Base-by-base conservation (phyloP, 75 land plant species). In the Pseudotsuga menziesii region DNA sequence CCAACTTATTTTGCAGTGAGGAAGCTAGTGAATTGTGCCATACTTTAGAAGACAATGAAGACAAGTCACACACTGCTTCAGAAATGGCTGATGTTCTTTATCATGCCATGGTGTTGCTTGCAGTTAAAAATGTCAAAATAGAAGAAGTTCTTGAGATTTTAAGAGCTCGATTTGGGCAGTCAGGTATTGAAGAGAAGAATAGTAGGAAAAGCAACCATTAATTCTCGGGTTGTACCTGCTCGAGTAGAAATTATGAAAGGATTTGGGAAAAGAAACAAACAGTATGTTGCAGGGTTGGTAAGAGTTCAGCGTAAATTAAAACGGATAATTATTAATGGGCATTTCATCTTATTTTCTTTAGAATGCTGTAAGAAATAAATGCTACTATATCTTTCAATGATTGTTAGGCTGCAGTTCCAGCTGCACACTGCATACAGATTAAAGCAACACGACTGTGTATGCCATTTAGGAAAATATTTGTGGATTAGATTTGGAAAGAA, bases 41-140 rank as follows among this genome's bases (percentile, higher is more conserved):
- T 73, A 94, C 99, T 12, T 60, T 91, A 39, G 89, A 92, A 76
- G 85, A 87, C 16, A 80, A 82, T 74, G 98, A 96, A 76, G 97
- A 89, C 69, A 85, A 77, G 41, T 83, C 80, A 2, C 86, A 94
- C 0, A 88, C 99, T 66, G 93, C 89, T 67, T 96, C 99, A 58
- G 99, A 96, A 75, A 92, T 92, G 94, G 99, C 94, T 35, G 97
- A 96, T 82, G 86, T 96, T 57, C 84, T 96, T 5, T 96, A 96
- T 78, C 99, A 96, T 82, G 58, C 87, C 44, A 88, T 96, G 97
- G 99, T 96, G 48, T 73, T 94, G 60, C 85, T 91, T 72, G 75
- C 87, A 73, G 55, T 69, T 12, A 91, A 86, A 81, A 94, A 81
- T 78, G 99, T 96, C 14, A 94, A 87, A 58, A 52, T 91, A 58